Conservation (phyloP, 306 rosid genomes). For the Vigna mungo region DNA sequence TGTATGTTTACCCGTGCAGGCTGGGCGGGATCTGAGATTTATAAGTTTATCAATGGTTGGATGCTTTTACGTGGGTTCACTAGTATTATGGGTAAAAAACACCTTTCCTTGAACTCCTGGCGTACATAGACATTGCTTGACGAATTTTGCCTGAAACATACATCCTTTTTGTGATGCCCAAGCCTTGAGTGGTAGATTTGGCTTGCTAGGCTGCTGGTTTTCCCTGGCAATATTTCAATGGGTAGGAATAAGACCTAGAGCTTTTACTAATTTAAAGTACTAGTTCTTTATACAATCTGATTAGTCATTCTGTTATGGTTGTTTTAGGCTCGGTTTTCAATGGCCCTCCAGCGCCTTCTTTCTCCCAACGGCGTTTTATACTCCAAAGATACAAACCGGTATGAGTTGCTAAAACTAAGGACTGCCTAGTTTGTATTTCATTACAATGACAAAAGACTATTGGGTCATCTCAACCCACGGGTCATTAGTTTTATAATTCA, state of each 20-base stretch:
- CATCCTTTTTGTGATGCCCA: slow-evolving; percentile 44
- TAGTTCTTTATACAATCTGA: slow-evolving; percentile 32
- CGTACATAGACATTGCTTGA: slow-evolving; percentile 19
- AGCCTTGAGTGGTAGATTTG: slow-evolving; percentile 67
- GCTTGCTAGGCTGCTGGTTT: slow-evolving; percentile 80
- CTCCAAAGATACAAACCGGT: slow-evolving; percentile 55
- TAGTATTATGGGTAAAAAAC: slow-evolving; percentile 57
- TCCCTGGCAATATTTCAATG: slow-evolving; percentile 81
- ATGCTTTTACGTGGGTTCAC: slow-evolving; percentile 71
- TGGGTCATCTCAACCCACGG: background rate
- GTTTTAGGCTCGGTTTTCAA: slow-evolving; percentile 58
- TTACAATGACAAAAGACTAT: background rate
- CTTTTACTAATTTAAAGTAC: slow-evolving; percentile 24
- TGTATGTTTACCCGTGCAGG: slow-evolving; percentile 59
- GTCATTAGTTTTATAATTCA: background rate
- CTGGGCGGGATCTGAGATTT: slow-evolving; percentile 87
- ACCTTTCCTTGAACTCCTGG: slow-evolving; percentile 36
- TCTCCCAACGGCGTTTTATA: slow-evolving; percentile 68
- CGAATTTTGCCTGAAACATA: slow-evolving; percentile 32
- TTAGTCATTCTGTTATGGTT: slow-evolving; percentile 27
- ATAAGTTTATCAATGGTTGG: slow-evolving; percentile 81
- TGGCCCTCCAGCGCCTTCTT: slow-evolving; percentile 69
- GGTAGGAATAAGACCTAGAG: slow-evolving; percentile 60
- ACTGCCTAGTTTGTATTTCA: slow-evolving; percentile 45
- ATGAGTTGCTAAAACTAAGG: slow-evolving; percentile 51